Conservation (phyloP, 2,329 filamentous ascomycete genomes). For the Aspergillus flavus region DNA sequence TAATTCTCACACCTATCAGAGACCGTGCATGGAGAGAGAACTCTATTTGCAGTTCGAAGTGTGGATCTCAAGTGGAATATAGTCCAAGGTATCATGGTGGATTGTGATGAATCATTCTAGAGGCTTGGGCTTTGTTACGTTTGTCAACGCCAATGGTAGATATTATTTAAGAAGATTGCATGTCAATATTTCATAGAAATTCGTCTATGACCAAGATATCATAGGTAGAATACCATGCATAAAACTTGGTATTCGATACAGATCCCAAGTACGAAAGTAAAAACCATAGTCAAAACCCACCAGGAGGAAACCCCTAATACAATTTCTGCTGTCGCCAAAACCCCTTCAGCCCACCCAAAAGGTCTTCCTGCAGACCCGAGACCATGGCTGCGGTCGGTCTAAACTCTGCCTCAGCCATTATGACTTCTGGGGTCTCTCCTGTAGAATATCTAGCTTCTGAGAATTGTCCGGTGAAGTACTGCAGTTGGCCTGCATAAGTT, state of each 20-base stretch:
- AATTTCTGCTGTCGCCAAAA: slow-evolving; percentile 30
- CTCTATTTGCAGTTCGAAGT: no score
- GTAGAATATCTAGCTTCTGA: not conserved
- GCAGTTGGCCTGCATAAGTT: not conserved
- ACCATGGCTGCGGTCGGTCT: not conserved
- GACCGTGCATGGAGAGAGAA: no score
- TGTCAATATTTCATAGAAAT: not conserved
- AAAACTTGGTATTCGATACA: not conserved
- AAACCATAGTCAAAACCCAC: not conserved
- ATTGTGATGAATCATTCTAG: no score
- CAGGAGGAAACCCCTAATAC: slow-evolving; percentile 22
- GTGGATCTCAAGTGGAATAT: no score
- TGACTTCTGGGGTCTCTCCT: not conserved
- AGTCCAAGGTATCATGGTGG: no score
- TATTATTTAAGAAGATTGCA: no score
- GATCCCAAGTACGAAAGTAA: not conserved
- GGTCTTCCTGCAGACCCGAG: not conserved
- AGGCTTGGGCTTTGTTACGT: no score
- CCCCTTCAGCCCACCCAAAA: slow-evolving; percentile 2
- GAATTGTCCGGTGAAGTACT: not conserved
- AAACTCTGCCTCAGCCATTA: not conserved
- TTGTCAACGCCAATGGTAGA: no score
- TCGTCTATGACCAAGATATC: not conserved
- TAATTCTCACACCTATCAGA: no score
- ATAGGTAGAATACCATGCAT: not conserved